Evolutionary conservation across 306 rosid species (phyloP), one percentile per base, ranked within the genome.

Genomic region (Glycine soja): DNA sequence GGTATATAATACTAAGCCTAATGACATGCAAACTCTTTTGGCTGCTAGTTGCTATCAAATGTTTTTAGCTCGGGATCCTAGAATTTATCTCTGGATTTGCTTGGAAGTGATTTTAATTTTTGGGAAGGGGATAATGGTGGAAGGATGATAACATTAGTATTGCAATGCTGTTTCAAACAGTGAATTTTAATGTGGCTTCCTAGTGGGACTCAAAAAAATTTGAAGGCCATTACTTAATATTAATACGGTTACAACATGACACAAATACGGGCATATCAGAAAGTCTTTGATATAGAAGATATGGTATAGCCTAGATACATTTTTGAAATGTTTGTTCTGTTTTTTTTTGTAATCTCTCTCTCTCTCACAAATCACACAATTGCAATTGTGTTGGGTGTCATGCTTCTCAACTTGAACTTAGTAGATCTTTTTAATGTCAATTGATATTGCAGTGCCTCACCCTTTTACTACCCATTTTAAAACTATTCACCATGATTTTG

Each of bases 1-100:
- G 99, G 99, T 95, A 76, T 6, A 71, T 34, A 51, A 75, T 66
- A 65, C 72, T 24, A 0, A 24, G 30, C 30, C 30, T 24, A 24
- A 24, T 24, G 30, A 1, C 30, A 24, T 24, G 30, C 30, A 24
- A 24, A 24, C 30, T 24, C 30, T 24, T 19, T 19, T 19, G 24
- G 24, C 24, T 24, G 30, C 30, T 24, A 24, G 30, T 24, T 24
- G 30, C 30, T 24, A 24, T 24, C 1, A 24, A 24, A 24, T 24
- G 30, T 24, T 24, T 24, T 24, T 24, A 24, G 30, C 1, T 24
- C 30, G 2, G 30, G 30, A 24, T 24, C 30, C 30, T 24, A 24
- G 30, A 24, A 24, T 24, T 24, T 24, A 24, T 24, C 30, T 24
- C 30, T 24, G 30, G 30, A 24, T 24, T 58, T 73, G 16, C 66